Evolutionary conservation across 352 stramenopile genomes (phyloP).

Genomic region (Aphanomyces euteiches): DNA sequence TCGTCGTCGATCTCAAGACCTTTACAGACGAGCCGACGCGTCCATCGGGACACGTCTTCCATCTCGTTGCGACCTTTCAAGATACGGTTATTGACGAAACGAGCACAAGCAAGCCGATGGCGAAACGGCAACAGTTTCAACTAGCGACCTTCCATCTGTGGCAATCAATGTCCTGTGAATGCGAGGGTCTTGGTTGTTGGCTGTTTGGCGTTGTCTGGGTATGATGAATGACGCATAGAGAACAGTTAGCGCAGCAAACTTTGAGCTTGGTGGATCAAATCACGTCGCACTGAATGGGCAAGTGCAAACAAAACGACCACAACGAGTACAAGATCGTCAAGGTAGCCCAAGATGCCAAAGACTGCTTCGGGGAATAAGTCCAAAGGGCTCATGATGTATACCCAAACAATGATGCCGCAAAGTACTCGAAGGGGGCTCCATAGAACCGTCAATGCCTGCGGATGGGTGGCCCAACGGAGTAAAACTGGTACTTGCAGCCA

Average conservation of each 20-base stretch:
- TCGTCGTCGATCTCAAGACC: slow-evolving; percentile 29
- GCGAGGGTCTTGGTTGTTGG: too few species aligned
- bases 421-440: background rate
- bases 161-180: too few species aligned
- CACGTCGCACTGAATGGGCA: background rate
- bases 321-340: slow-evolving; percentile 2
- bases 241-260: too few species aligned
- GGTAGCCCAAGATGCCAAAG: background rate
- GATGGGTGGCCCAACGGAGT: too few species aligned
- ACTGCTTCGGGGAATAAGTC: background rate
- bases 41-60: slow-evolving; percentile 27
- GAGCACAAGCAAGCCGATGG: too few species aligned
- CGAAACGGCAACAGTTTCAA: too few species aligned
- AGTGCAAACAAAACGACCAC: background rate
- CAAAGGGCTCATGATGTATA: slow-evolving; percentile 4
- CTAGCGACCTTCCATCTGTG: too few species aligned
- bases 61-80: background rate
- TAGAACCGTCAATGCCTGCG: background rate
- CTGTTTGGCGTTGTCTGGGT: too few species aligned
- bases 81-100: too few species aligned
- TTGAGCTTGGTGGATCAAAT: background rate
- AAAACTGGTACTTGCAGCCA: background rate
- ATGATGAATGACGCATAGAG: too few species aligned
- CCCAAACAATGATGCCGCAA: background rate
- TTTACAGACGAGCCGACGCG: slow-evolving; percentile 23